Conservation (phyloP, 2,329 filamentous ascomycete genomes). For the Teratosphaeria viscida region DNA sequence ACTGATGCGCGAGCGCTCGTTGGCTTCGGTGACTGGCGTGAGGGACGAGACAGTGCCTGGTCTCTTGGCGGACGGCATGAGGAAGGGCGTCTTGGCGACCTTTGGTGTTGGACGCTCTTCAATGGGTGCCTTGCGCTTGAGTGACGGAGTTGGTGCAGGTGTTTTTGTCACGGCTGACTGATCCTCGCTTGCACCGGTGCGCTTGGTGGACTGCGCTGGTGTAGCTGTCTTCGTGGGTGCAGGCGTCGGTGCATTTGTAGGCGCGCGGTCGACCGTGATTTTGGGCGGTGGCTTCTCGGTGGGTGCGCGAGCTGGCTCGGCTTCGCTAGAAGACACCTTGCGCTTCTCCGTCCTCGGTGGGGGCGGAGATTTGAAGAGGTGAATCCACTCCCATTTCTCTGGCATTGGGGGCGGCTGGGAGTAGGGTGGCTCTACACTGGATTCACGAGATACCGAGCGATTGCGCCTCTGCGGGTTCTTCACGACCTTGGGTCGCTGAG, state of each 20-base stretch:
- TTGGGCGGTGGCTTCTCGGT: not conserved
- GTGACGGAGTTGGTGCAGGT: not conserved
- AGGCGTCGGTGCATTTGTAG: not conserved
- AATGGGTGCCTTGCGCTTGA: not conserved
- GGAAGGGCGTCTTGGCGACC: not conserved
- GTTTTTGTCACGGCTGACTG: not conserved
- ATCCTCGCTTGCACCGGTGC: not conserved
- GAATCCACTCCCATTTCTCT: conserved; percentile 6
- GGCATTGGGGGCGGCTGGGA: not conserved
- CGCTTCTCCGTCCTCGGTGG: not conserved
- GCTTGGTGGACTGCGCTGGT: not conserved
- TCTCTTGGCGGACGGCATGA: not conserved
- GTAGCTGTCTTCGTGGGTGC: not conserved
- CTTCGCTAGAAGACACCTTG: not conserved
- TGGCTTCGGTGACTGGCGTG: not conserved
- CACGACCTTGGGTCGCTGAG: not conserved
- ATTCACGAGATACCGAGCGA: not conserved
- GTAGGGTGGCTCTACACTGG: not conserved
- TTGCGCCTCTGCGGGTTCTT: not conserved
- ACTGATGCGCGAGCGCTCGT: not conserved
- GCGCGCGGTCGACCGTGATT: not conserved
- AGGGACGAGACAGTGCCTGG: not conserved
- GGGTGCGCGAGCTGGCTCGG: not conserved
- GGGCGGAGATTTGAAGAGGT: conserved; percentile 1
- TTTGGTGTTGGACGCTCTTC: not conserved